A percentile compares a stretch with the other conserved stretches of the same genome.
These are phyloP conservation scores for Coemansia reversa DNA, from an alignment of 192 early-diverging fungal genomes.

Conservation along the genomic window DNA sequence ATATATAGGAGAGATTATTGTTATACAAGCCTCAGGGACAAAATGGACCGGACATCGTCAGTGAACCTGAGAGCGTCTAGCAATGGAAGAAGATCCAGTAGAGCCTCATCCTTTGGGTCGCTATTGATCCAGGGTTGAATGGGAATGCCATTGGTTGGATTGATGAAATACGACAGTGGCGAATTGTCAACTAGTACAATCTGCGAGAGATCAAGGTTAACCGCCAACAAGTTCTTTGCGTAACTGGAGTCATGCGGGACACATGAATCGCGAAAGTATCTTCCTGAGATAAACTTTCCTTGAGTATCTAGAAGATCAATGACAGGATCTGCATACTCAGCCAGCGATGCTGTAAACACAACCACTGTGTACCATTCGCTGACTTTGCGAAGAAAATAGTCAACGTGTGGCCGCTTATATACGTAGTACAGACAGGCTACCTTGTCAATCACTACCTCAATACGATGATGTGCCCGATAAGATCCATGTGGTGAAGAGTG, in stretches of 20 bases:
- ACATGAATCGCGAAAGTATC: conserved; percentile 69
- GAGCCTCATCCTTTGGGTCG: conserved; percentile 65
- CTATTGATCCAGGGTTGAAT: conserved; percentile 69
- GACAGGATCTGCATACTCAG: conserved; percentile 66
- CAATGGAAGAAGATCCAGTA: conserved; percentile 61
- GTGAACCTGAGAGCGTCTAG: conserved; percentile 59
- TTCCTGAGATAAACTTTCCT: conserved; percentile 57
- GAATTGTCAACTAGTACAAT: conserved; percentile 72
- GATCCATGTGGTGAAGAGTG: conserved; percentile 62
- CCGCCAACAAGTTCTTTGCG: conserved; percentile 64
- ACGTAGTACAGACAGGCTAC: conserved; percentile 63
- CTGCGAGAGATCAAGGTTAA: conserved; percentile 64
- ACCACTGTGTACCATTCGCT: conserved; percentile 67
- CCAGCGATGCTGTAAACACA: conserved; percentile 70
- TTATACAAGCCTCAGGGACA: conserved; percentile 48
- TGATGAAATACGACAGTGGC: conserved; percentile 72
- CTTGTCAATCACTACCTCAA: conserved; percentile 66
- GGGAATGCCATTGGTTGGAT: conserved; percentile 68
- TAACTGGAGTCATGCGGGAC: conserved; percentile 63
- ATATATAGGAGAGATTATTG: background rate
- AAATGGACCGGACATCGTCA: conserved; percentile 65
- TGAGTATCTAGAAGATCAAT: conserved; percentile 62
- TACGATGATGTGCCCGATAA: conserved; percentile 60
- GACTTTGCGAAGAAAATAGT: conserved; percentile 61
- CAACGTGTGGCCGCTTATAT: conserved; percentile 61